Conservation (phyloP, 805 yeast genomes). For the Starmerella geochares region DNA sequence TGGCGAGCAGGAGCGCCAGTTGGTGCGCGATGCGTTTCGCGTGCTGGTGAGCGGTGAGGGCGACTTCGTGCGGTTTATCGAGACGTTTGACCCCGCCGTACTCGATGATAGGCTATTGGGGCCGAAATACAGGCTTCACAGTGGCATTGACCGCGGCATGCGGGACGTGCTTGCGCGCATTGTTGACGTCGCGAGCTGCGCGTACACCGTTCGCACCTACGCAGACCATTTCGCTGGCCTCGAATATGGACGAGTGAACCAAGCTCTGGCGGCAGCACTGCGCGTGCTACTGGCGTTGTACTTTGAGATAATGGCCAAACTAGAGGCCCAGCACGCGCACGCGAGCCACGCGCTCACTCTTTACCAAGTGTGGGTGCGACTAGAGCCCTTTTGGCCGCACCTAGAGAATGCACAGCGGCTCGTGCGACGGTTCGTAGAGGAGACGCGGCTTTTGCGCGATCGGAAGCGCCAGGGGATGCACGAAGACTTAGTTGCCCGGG, state of each 20-base stretch:
- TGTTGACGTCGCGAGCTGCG: slow-evolving; percentile 53
- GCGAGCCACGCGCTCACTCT: slow-evolving; percentile 36
- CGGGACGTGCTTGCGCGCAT: slow-evolving; percentile 58
- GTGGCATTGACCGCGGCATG: slow-evolving; percentile 60
- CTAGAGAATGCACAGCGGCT: slow-evolving; percentile 27
- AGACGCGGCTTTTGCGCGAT: slow-evolving; percentile 12
- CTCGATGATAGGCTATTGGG: slow-evolving; percentile 44
- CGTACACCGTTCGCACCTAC: slow-evolving; percentile 48
- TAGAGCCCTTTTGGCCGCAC: slow-evolving; percentile 13
- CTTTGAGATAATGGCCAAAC: slow-evolving; percentile 28
- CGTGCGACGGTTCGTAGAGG: slow-evolving; percentile 6
- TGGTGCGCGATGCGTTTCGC: slow-evolving; percentile 58
- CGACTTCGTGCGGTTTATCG: slow-evolving; percentile 57
- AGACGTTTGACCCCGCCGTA: slow-evolving; percentile 43
- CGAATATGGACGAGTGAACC: slow-evolving; percentile 60
- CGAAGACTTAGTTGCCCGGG: slow-evolving; percentile 11
- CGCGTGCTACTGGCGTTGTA: slow-evolving; percentile 33
- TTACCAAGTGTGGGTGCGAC: slow-evolving; percentile 2
- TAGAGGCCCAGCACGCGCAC: slow-evolving; percentile 29
- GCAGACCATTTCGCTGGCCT: slow-evolving; percentile 47
- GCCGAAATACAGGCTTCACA: slow-evolving; percentile 66
- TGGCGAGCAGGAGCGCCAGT: slow-evolving; percentile 59
- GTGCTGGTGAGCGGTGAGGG: slow-evolving; percentile 62
- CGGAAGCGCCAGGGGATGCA: slow-evolving; percentile 10
- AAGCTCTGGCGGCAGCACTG: slow-evolving; percentile 57